Conservation (phyloP, 495 filamentous ascomycete species). For the Penicillium daleae region DNA sequence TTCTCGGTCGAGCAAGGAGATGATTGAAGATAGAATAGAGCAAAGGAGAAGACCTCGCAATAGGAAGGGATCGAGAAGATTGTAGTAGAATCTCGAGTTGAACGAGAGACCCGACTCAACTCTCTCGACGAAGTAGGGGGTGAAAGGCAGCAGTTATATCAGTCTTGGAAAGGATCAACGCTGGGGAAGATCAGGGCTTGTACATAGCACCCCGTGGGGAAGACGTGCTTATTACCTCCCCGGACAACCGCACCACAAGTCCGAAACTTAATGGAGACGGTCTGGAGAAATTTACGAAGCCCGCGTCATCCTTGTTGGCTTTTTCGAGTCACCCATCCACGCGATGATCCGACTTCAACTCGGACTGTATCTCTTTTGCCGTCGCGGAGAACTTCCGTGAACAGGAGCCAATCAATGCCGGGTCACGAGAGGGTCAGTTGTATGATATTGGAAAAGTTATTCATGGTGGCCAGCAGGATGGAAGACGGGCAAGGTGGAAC, state of each 20-base stretch:
- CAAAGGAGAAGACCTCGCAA: not conserved
- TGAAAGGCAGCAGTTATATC: not conserved
- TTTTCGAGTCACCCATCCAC: conserved; percentile 6
- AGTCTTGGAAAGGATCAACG: not conserved
- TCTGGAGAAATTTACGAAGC: not conserved
- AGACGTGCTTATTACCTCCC: conserved; percentile 25
- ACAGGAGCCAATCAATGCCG: conserved; percentile 14
- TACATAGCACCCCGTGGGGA: conserved; percentile 44
- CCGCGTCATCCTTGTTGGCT: conserved; percentile 11
- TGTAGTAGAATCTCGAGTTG: not conserved
- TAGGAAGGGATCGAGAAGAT: not conserved
- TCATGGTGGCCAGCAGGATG: not conserved
- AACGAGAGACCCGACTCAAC: not conserved
- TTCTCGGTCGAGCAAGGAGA: conserved; percentile 7
- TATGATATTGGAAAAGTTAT: not conserved
- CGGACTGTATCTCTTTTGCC: conserved; percentile 3
- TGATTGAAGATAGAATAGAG: not conserved
- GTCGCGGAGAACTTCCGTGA: conserved; percentile 30
- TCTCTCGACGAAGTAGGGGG: not conserved
- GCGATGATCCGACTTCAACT: conserved; percentile 8
- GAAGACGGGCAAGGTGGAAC: conserved; percentile 5
- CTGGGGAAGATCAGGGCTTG: conserved; percentile 16
- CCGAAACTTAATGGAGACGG: conserved; percentile 20
- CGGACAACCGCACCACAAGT: conserved; percentile 21
- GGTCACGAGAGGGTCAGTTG: conserved; percentile 10